Percentiles rank a stretch among this genome's conserved stretches.
These are phyloP conservation scores for Aureobasidium zeae DNA, from an alignment of 2,329 filamentous ascomycete species.

Conservation along the genomic window DNA sequence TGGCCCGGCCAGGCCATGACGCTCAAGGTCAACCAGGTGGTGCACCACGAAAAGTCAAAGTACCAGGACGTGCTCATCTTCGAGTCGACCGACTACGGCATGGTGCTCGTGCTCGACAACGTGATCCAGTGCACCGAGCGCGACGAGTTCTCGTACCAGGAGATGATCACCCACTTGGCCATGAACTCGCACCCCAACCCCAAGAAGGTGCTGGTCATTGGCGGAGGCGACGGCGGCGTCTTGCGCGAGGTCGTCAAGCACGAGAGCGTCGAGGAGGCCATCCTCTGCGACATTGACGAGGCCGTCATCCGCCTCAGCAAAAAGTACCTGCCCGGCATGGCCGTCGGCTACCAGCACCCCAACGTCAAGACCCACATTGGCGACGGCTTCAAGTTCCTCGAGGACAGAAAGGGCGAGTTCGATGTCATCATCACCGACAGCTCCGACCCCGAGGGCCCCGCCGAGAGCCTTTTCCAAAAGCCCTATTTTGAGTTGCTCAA, in stretches of 20 bases:
- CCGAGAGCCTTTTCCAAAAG: constrained; percentile 96
- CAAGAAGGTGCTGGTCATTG: constrained; percentile 97
- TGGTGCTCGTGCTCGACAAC: constrained; percentile 93
- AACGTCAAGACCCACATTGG: constrained; percentile 88
- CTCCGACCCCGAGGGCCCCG: constrained; percentile 92
- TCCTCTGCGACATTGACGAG: constrained; percentile 98
- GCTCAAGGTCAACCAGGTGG: constrained; percentile 90
- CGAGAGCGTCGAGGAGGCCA: constrained; percentile 89
- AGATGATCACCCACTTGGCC: constrained; percentile 99
- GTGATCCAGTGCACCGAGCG: constrained; percentile 98
- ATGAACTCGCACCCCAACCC: constrained; percentile 98
- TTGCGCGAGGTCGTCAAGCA: constrained; percentile 99
- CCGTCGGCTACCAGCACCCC: constrained; percentile 80
- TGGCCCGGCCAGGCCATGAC: constrained; percentile 99
- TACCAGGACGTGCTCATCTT: constrained; percentile 99
- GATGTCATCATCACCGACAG: constrained; percentile 99
- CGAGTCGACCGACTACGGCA: constrained; percentile 94
- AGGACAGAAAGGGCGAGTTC: constrained; percentile 92
- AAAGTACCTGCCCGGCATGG: constrained; percentile 93
- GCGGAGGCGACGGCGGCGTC: constrained; percentile 93
- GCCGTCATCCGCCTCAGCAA: constrained; percentile 97
- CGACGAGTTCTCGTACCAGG: constrained; percentile 94
- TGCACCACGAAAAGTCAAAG: constrained; percentile 98
- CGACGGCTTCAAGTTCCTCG: constrained; percentile 97
- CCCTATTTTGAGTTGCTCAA: constrained; percentile 93